Base-by-base conservation (phyloP, 768 basidiomycete genomes). In the Mycena haematopus region DNA sequence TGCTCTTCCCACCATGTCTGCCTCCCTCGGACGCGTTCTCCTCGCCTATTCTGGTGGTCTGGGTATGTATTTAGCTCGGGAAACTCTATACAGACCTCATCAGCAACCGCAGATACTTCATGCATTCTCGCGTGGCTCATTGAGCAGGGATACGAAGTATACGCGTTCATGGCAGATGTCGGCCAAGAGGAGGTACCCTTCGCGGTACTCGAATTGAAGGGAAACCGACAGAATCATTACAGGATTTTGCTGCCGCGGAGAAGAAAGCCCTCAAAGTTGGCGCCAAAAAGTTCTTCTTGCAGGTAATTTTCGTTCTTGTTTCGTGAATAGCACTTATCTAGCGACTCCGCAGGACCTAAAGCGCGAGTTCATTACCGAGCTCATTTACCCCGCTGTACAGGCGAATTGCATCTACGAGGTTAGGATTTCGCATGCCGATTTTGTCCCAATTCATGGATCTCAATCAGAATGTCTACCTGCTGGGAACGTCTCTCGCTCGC, bases 41-140 rank as follows among this genome's bases (percentile, higher is more conserved):
- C 84, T 99, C 67, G 96, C 96, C 22, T 99, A 99, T 82, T 99
- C 97, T 72, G 96, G 97, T 67, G 97, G 97, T 70, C 86, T 99
- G 53, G 96, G 96, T 96, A 62, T 69, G 93, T 80, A 17, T 13
- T 1, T 17, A n/a, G 19, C 56, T 52, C 31, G 36, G 5, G n/a
- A 36, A 19, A n/a, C 15, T 7, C 19, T 5, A 14, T 38, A 10
- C 25, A 52, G 27, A 22, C 6, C 56, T 58, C 56, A 60, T 49
- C 29, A 2, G 25, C 45, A 46, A 19, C 29, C 21, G n/a, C 70
- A 96, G 97, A 99, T 78, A 99, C 97, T 22, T 98, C 96, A 38
- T 99, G 96, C 79, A 99, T 99, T 80, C 90, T 99, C 70, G 94
- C 94, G 55, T 99, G 96, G 96, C 83, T 99, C 78, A 95, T 99